Evolutionary conservation across 2,329 filamentous ascomycete species (phyloP).

Genomic region (Curvularia verruculosa): DNA sequence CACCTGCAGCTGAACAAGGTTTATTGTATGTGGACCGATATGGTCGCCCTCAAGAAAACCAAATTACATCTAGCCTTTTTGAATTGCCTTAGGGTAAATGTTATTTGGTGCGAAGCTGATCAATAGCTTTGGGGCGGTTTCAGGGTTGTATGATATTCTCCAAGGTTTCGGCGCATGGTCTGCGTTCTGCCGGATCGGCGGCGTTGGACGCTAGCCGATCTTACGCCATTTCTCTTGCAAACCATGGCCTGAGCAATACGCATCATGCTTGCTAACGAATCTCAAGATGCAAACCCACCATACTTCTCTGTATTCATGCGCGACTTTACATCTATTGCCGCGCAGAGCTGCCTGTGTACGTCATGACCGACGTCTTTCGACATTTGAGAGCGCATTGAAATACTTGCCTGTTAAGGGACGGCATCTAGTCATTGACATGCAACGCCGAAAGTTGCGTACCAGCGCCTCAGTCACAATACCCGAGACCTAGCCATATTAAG

Average conservation of each 20-base stretch:
- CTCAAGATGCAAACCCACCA: conserved; percentile 1
- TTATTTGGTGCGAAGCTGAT: conserved; percentile 2
- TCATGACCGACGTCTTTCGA: not conserved
- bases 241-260: conserved; percentile 16
- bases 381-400: not conserved
- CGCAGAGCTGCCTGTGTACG: not conserved
- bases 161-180: conserved; percentile 28
- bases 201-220: conserved; percentile 12
- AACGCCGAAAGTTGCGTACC: conserved; percentile 18
- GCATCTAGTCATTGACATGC: conserved; percentile 26
- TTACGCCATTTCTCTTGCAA: conserved; percentile 19
- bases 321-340: not conserved
- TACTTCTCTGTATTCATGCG: not conserved
- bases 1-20: not conserved
- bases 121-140: conserved; percentile 25
- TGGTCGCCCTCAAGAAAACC: not conserved
- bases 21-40: not conserved
- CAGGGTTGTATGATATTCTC: conserved; percentile 23
- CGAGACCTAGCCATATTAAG: conserved; percentile 20
- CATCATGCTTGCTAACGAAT: conserved; percentile 10
- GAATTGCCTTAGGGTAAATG: conserved; percentile 3
- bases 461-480: conserved; percentile 12
- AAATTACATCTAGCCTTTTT: not conserved
- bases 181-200: conserved; percentile 29
- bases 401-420: conserved; percentile 9